These are phyloP conservation scores for Rhododendron williamsianum DNA, from an alignment of 148 eudicot species.

Conservation along the genomic window DNA sequence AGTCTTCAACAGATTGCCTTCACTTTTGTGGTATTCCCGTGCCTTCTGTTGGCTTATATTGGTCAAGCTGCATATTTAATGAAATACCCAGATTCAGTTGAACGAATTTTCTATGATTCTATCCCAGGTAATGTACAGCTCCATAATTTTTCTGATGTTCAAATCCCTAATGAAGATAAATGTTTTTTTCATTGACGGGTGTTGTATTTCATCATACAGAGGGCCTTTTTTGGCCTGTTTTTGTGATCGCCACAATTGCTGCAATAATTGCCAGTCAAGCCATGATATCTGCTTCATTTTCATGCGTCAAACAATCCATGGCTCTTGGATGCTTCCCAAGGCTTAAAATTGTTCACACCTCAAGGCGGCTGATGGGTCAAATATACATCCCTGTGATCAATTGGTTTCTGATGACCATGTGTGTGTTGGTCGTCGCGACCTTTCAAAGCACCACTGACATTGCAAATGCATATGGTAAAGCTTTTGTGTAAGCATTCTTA, in stretches of 20 bases:
- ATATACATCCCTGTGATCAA: constrained; percentile 93
- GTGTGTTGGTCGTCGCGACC: constrained; percentile 75
- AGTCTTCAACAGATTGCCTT: constrained; percentile 71
- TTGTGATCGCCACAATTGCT: constrained; percentile 83
- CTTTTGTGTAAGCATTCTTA: not conserved
- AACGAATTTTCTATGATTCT: constrained; percentile 68
- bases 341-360: constrained; percentile 86
- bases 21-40: constrained; percentile 80
- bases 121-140: constrained; percentile 58
- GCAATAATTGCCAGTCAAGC: constrained; percentile 97
- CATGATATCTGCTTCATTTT: constrained; percentile 96
- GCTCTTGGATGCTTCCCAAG: constrained; percentile 95
- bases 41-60: constrained; percentile 92
- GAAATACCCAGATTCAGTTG: constrained; percentile 47
- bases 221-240: constrained; percentile 85
- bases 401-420: constrained; percentile 91
- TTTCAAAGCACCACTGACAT: constrained; percentile 76
- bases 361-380: constrained; percentile 84
- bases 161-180: not conserved
- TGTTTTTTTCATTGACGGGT: not conserved
- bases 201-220: constrained; percentile 33
- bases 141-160: not conserved
- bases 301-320: constrained; percentile 83
- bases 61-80: constrained; percentile 88
- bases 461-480: constrained; percentile 86